A percentile compares a stretch with the other conserved stretches of the same genome.
phyloP scores from a whole-genome alignment of 805 yeast species.

The Candida tibetensis region DNA sequence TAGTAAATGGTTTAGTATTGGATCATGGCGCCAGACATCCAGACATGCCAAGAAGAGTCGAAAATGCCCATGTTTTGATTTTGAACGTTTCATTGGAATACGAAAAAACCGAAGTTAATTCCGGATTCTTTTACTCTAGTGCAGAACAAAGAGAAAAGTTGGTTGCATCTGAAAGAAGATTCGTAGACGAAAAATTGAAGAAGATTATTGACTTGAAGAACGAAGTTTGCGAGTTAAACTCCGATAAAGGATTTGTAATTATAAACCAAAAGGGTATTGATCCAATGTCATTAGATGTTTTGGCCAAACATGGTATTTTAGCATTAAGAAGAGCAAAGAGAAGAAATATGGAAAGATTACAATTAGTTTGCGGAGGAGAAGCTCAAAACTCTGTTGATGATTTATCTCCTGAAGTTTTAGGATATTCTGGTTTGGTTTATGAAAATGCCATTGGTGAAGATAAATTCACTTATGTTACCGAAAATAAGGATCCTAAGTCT shows the following conservation, averaged over 20 bases:
- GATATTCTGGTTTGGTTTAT: slow-evolving; percentile 85
- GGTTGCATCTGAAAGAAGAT: slow-evolving; percentile 88
- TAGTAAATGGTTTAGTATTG: slow-evolving; percentile 84
- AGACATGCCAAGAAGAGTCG: slow-evolving; percentile 90
- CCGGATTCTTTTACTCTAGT: slow-evolving; percentile 88
- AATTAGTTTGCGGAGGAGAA: slow-evolving; percentile 93
- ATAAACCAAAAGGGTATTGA: slow-evolving; percentile 98
- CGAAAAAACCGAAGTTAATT: slow-evolving; percentile 96
- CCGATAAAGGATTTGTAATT: slow-evolving; percentile 79
- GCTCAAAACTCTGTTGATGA: slow-evolving; percentile 98
- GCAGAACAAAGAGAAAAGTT: slow-evolving; percentile 96
- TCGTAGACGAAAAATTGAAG: slow-evolving; percentile 88
- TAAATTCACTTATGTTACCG: slow-evolving; percentile 93
- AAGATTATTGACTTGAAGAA: slow-evolving; percentile 92
- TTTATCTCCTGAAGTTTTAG: slow-evolving; percentile 72
- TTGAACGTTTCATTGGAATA: slow-evolving; percentile 93
- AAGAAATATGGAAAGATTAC: slow-evolving; percentile 98
- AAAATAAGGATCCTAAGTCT: slow-evolving; percentile 82
- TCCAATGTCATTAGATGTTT: slow-evolving; percentile 92
- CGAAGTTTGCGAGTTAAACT: slow-evolving; percentile 77
- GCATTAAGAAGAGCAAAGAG: slow-evolving; percentile 98
- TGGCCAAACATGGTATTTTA: slow-evolving; percentile 88
- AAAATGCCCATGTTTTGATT: slow-evolving; percentile 80
- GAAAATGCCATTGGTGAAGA: slow-evolving; percentile 96
- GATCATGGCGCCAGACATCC: slow-evolving; percentile 99